These are phyloP conservation scores for Rosa persica DNA, from an alignment of 306 rosid species.

Conservation along the genomic window DNA sequence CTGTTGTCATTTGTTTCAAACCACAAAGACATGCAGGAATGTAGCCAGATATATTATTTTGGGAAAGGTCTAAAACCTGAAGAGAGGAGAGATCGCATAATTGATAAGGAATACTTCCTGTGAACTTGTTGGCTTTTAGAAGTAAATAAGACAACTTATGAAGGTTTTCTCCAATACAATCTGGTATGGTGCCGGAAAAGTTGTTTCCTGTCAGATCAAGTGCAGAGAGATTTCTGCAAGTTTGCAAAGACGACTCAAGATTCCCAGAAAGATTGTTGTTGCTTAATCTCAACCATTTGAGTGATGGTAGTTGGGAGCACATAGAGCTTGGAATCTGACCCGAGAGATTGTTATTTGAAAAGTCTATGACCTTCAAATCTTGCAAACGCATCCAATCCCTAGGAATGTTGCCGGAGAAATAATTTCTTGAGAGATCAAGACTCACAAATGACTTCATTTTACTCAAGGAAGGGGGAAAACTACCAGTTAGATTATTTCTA, in stretches of 20 bases:
- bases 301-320: not conserved
- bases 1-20: not conserved
- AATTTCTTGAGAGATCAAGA: constrained; percentile 3
- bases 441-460: not conserved
- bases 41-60: not conserved
- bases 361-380: not conserved
- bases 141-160: not conserved
- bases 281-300: constrained; percentile 3
- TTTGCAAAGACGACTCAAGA: not conserved
- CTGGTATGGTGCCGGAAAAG: not conserved
- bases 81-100: not conserved
- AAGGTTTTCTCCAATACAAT: constrained; percentile 4
- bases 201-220: constrained; percentile 8
- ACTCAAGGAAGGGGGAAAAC: not conserved
- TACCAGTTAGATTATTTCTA: not conserved
- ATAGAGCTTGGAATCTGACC: not conserved
- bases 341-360: not conserved
- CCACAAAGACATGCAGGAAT: constrained; percentile 2
- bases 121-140: not conserved
- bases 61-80: constrained; percentile 8
- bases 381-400: not conserved
- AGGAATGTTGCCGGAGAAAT: not conserved
- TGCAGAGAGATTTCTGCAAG: not conserved
- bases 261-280: constrained; percentile 6
- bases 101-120: not conserved